Conservation (phyloP, 768 basidiomycete species). For the Exsudoporus frostii region DNA sequence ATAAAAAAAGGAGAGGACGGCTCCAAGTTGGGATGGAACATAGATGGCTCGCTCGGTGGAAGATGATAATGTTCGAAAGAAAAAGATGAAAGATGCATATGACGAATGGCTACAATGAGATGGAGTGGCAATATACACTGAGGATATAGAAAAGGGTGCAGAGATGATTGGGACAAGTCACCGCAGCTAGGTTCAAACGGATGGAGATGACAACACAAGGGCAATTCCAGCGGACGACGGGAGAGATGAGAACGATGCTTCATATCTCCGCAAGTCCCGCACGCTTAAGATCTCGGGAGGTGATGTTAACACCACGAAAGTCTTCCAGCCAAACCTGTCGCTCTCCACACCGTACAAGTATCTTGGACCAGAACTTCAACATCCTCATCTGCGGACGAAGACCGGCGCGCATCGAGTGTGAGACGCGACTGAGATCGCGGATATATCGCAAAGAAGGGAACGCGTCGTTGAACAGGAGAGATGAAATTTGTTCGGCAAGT, state of each 20-base stretch:
- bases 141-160: conserved; percentile 19
- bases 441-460: conserved; percentile 62
- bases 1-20: conserved; percentile 17
- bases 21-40: conserved; percentile 6
- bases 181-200: background rate
- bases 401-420: conserved; percentile 49
- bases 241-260: background rate
- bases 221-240: background rate
- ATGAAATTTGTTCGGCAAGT: conserved; percentile 62
- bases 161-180: conserved; percentile 8
- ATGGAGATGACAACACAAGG: background rate
- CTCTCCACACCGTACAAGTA: conserved; percentile 48
- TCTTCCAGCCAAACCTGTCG: conserved; percentile 65
- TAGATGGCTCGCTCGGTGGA: background rate
- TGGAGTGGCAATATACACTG: conserved; percentile 32
- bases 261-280: conserved; percentile 27
- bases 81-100: conserved; percentile 24
- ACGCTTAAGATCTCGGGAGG: conserved; percentile 39
- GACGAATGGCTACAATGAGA: conserved; percentile 29
- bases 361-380: conserved; percentile 48
- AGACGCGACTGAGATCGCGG: conserved; percentile 61
- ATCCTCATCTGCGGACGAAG: conserved; percentile 34
- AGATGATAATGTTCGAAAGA: conserved; percentile 1
- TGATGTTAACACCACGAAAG: conserved; percentile 57
- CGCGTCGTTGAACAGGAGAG: conserved; percentile 52